Evolutionary conservation across 23 red algal species (phyloP), one percentile per base, ranked within the genome.

Genomic region (Gracilaria gracilis): DNA sequence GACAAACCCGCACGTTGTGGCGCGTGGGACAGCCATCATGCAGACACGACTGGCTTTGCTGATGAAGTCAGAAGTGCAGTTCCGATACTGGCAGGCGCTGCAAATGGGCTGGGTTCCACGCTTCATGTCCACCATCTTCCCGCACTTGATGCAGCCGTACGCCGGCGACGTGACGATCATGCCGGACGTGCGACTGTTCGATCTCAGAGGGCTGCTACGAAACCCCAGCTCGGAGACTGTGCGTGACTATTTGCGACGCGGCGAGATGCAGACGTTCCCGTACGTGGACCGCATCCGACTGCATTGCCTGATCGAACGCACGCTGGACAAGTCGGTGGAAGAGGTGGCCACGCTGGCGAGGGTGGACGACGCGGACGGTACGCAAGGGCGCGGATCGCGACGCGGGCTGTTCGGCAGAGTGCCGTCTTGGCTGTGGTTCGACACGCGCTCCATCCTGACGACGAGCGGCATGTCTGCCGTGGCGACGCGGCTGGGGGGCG

Each of bases 101-200:
- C 87, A 95, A 38, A 73, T 95, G 81, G 93, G 93, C n/a, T 91
- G 93, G 33, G 40, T 98, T 2, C 97, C 97, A 11, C 31, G 61
- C 11, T 55, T 94, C 34, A 48, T 95, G 44, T 84, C 85, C 33
- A 58, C 89, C 3, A 70, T 95, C 80, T 95, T 94, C 32, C 91
- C 89, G 49, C 86, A 96, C 32, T 66, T 98, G 25, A 91, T 93
- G 82, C 94, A 98, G 91, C 97, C 97, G 25, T 98, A 95, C 59
- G 90, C 87, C 53, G 97, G 97, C 42, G 88, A 96, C 72, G 93
- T 98, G 54, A 98, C 93, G 14, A 94, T 98, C 54, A 91, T 96
- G 91, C 89, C 85, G 61, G 94, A 93, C 6, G 77, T 98, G 64
- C n/a, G 82, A 19, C 55, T 94, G 34, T 88, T 38, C 4, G 97